Conservation (phyloP, 441 rosid species). For the Corymbia citriodora region DNA sequence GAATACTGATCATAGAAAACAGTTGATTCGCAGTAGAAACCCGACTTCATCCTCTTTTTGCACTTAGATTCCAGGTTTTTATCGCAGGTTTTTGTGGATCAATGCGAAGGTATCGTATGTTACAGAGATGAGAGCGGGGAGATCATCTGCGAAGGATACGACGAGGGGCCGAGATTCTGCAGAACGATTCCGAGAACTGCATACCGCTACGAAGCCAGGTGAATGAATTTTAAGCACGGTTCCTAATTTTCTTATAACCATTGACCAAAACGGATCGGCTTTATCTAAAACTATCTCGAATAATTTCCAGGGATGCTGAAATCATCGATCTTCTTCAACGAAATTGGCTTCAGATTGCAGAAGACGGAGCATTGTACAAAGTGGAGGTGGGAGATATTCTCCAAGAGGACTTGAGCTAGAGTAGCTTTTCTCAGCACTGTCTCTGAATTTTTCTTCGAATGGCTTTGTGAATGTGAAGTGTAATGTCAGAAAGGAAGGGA, state of each 20-base stretch:
- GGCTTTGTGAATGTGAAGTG: neutral
- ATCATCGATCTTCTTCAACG: conserved; percentile 66
- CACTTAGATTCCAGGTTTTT: neutral
- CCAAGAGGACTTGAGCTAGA: conserved; percentile 21
- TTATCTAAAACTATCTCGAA: neutral
- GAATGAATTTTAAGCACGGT: neutral
- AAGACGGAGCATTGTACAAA: conserved; percentile 22
- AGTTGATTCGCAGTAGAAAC: neutral
- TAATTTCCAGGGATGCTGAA: conserved; percentile 58
- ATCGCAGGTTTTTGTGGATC: conserved; percentile 70
- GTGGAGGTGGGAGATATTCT: conserved; percentile 21
- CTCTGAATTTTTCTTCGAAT: neutral
- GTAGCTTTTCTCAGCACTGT: neutral
- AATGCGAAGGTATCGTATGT: conserved; percentile 65
- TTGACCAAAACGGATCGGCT: neutral
- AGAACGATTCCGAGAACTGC: conserved; percentile 27
- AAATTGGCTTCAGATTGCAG: conserved; percentile 42
- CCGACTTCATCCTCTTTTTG: neutral
- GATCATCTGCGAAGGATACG: conserved; percentile 86
- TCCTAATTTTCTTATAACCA: neutral
- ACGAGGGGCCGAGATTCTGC: conserved; percentile 89
- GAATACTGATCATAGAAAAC: neutral
- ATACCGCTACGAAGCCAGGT: conserved; percentile 40
- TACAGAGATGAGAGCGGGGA: conserved; percentile 76
- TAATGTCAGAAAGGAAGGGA: neutral